Percentiles rank a stretch among this genome's conserved stretches.
phyloP scores from a whole-genome alignment of 371 early-diverging fungal genomes.

The Apophysomyces ossiformis region DNA sequence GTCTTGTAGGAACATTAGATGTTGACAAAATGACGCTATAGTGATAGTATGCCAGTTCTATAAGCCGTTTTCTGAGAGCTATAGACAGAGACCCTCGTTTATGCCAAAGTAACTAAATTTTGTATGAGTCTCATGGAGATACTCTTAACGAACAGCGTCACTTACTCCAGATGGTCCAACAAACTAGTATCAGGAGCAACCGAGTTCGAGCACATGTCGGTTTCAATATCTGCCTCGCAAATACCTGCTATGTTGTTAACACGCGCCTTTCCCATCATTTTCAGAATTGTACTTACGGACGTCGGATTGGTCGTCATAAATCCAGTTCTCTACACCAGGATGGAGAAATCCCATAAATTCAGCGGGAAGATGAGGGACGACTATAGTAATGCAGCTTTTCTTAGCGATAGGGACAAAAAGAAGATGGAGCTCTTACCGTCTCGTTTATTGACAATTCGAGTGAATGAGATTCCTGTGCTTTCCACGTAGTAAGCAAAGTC shows the following conservation, averaged over 20 bases:
- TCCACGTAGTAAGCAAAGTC: constrained; percentile 30
- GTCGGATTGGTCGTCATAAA: not conserved
- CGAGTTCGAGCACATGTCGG: constrained; percentile 20
- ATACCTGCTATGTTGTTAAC: constrained; percentile 10
- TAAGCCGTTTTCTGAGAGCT: not conserved
- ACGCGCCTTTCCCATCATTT: not conserved
- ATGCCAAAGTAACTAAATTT: constrained; percentile 4
- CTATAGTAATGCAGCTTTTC: not conserved
- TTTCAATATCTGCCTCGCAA: constrained; percentile 19
- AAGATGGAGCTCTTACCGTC: constrained; percentile 14
- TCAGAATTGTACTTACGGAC: not conserved
- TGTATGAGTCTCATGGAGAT: no score
- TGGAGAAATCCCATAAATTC: constrained; percentile 26
- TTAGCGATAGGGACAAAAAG: no score
- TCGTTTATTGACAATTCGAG: constrained; percentile 23
- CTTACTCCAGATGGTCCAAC: constrained; percentile 13
- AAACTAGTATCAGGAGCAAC: constrained; percentile 25
- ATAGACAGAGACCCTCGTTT: constrained; percentile 1
- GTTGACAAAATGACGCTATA: no score
- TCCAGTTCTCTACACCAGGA: constrained; percentile 29
- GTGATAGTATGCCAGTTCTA: no score
- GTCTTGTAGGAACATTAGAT: no score
- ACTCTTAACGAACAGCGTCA: not conserved
- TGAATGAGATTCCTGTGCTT: constrained; percentile 21
- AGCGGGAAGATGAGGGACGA: constrained; percentile 31